A percentile compares a stretch with the other conserved stretches of the same genome.
Conservation (phyloP, 2,329 filamentous ascomycete genomes). For the Gaeumannomyces sp. region DNA sequence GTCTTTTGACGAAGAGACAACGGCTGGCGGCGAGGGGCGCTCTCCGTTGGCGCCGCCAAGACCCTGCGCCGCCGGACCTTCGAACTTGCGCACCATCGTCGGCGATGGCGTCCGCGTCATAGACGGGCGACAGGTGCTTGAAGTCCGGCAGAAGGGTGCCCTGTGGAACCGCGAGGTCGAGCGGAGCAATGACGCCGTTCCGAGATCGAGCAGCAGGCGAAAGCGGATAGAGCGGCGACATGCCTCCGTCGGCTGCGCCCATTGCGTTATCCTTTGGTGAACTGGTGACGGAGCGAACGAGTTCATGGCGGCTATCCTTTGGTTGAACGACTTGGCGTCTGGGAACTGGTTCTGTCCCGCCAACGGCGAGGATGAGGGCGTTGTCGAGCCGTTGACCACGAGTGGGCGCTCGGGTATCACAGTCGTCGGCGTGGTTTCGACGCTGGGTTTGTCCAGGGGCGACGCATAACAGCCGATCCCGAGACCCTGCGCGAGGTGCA, state of each 20-base stretch:
- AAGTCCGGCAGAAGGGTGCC: slow-evolving; percentile 36
- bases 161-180: slow-evolving; percentile 48
- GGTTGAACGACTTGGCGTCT: slow-evolving; percentile 22
- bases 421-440: neutral
- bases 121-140: slow-evolving; percentile 63
- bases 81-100: slow-evolving; percentile 49
- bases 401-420: slow-evolving; percentile 37
- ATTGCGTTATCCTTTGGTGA: neutral
- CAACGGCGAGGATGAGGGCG: slow-evolving; percentile 13
- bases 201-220: slow-evolving; percentile 16
- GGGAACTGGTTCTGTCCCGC: neutral
- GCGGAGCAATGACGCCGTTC: slow-evolving; percentile 43
- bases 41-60: slow-evolving; percentile 4
- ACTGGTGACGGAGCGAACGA: slow-evolving; percentile 17
- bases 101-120: slow-evolving; percentile 67
- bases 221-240: slow-evolving; percentile 4
- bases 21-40: neutral
- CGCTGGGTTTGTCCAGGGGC: slow-evolving; percentile 9
- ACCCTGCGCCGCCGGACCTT: slow-evolving; percentile 13
- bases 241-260: neutral
- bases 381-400: slow-evolving; percentile 43
- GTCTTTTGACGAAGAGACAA: neutral
- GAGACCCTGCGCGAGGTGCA: slow-evolving; percentile 29
- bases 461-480: slow-evolving; percentile 17
- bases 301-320: slow-evolving; percentile 23